These are phyloP conservation scores for Fusarium beomiforme DNA, from an alignment of 2,329 filamentous ascomycete species.

Conservation along the genomic window DNA sequence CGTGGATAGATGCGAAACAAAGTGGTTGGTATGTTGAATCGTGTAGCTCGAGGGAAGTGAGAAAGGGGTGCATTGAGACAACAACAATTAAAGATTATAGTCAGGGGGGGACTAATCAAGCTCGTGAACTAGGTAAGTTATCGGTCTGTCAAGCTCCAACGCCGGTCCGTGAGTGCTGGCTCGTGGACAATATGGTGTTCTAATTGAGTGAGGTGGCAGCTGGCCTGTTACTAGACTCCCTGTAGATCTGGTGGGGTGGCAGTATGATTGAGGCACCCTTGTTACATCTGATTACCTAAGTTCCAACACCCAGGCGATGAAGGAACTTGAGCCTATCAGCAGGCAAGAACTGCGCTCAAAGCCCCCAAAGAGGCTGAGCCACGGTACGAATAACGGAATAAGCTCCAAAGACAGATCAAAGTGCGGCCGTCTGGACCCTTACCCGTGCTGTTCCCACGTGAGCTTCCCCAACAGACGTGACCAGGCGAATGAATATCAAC, in stretches of 20 bases:
- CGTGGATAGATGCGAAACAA: neutral
- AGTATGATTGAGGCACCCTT: conserved; percentile 13
- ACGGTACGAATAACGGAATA: conserved; percentile 5
- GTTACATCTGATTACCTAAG: conserved; percentile 19
- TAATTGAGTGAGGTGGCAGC: conserved; percentile 34
- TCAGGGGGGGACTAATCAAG: neutral
- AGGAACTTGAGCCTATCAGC: neutral
- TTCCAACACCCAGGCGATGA: neutral
- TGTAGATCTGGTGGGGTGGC: conserved; percentile 26
- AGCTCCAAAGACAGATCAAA: conserved; percentile 7
- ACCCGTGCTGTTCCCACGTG: conserved; percentile 38
- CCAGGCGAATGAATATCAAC: neutral
- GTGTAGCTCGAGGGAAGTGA: neutral
- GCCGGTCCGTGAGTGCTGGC: neutral
- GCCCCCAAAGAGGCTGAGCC: neutral
- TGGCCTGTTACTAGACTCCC: conserved; percentile 5
- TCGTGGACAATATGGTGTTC: conserved; percentile 6
- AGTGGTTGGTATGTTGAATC: neutral
- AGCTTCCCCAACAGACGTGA: conserved; percentile 41
- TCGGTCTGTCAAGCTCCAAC: neutral
- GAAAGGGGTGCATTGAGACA: neutral
- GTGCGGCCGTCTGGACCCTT: conserved; percentile 20
- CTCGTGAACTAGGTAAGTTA: neutral
- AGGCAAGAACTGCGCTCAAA: neutral
- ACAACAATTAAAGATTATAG: neutral